A percentile compares a stretch with the other conserved stretches of the same genome.
These are phyloP conservation scores for Magnaporthiopsis poae DNA, from an alignment of 2,329 filamentous ascomycete genomes.

Conservation along the genomic window DNA sequence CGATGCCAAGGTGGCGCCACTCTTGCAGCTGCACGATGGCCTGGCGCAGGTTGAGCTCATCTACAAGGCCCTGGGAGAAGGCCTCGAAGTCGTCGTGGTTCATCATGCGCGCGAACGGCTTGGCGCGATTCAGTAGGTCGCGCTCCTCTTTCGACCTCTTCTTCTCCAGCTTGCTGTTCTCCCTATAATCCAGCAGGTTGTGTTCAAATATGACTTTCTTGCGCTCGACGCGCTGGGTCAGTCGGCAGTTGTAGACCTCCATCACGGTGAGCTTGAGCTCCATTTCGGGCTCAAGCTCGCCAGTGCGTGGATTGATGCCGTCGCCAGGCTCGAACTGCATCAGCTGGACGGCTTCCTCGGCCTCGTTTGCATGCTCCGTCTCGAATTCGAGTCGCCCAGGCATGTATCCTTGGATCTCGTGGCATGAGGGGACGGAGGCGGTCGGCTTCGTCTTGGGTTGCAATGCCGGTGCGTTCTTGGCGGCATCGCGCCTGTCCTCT, in stretches of 20 bases:
- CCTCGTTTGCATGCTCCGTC: constrained; percentile 94
- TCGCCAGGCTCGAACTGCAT: constrained; percentile 98
- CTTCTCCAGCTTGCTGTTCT: constrained; percentile 83
- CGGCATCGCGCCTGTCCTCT: constrained; percentile 78
- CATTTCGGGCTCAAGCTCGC: constrained; percentile 87
- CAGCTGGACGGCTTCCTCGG: constrained; percentile 92
- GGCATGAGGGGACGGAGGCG: constrained; percentile 86
- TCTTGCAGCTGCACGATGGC: constrained; percentile 87
- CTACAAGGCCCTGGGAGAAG: constrained; percentile 73
- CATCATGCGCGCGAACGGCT: constrained; percentile 96
- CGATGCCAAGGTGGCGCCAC: constrained; percentile 78
- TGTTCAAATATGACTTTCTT: constrained; percentile 98
- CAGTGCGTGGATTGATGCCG: constrained; percentile 73
- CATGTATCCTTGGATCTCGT: constrained; percentile 98
- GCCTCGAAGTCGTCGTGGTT: constrained; percentile 81
- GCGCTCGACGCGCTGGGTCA: constrained; percentile 82
- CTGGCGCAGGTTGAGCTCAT: constrained; percentile 82
- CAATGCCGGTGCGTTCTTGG: constrained; percentile 71
- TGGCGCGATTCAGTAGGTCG: constrained; percentile 83
- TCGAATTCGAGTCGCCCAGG: constrained; percentile 94
- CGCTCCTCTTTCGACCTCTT: constrained; percentile 91
- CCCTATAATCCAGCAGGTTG: constrained; percentile 82
- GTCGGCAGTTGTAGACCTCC: constrained; percentile 89
- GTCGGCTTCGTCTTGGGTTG: constrained; percentile 93
- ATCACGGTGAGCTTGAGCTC: constrained; percentile 96